Base-by-base conservation (phyloP, 2,329 filamentous ascomycete genomes). In the Monosporascus sp. region DNA sequence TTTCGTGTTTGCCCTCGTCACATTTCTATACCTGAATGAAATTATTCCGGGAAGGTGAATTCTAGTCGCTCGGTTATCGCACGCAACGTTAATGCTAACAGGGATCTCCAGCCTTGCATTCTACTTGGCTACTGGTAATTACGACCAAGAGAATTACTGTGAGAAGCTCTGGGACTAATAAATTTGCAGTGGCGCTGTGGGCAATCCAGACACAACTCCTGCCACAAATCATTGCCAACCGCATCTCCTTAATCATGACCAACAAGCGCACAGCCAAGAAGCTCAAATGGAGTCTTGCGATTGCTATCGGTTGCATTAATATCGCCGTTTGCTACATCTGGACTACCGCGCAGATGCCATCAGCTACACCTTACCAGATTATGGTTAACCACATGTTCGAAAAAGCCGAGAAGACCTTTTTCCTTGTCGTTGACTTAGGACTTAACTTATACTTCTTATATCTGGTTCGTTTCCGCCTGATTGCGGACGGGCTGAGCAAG, bases 181-280 rank as follows among this genome's bases (percentile, higher is more conserved):
- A 31, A 31, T 14, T 5, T 31, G 27, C 27, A 31, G 27, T 31
- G 27, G 27, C 9, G 27, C 48, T 61, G 15, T 62, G 60, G 57
- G 53, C 55, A 6, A 53, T 65, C 14, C 63, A 69, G 45, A 72
- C 72, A 6, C 72, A 75, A 39, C 62, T 74, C 0, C 60, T 75
- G 4, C 70, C 73, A 50, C 73, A 76, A 52, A 75, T 75, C 47
- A 74, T 75, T 51, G 70, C 72, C 52, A 75, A 76, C 52, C 72
- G 73, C 44, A 70, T 75, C 15, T 62, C 68, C 0, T 62, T 76
- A 6, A 73, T 76, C 38, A 72, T 72, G 49, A 67, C 68, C 41
- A 66, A 72, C 51, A 66, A 66, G 24, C 65, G 54, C 0, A 70
- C 67, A 9, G 63, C 70, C 9, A 55, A 47, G 2, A 60, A 58